Evolutionary conservation across 202 grass and related monocot species (phyloP), one percentile per base, ranked within the genome.

Genomic region (Sporobolus alterniflorus): DNA sequence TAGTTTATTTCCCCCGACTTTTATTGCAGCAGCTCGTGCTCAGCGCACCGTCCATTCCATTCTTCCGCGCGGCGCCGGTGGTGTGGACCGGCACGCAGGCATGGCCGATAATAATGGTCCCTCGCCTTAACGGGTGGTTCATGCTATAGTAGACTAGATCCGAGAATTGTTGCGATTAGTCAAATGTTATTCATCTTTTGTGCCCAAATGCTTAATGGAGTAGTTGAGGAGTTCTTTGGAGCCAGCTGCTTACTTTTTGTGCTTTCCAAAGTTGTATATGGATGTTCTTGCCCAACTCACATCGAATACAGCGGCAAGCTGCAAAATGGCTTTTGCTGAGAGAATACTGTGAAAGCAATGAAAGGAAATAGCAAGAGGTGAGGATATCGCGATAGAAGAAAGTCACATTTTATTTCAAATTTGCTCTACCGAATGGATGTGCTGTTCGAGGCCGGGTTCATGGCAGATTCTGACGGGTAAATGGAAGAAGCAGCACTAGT

Each of bases 381-480:
- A 51, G 49, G 41, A 12, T 11, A 43, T 11, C 9, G 49, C 49
- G 16, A 21, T 21, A 18, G 49, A 51, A 51, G 49, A 51, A 51
- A 51, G 18, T 18, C 41, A 43, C 46, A 17, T 16, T 17, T 3
- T 49, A 49, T 49, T 17, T 49, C 15, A 17, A 46, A 12, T 13
- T 46, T 12, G 2, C 3, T 46, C 43, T 52, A 74, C 73, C 73
- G 17, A n/a, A n/a, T n/a, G n/a, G n/a, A n/a, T n/a, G n/a, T n/a
- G n/a, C n/a, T n/a, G n/a, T 13, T 40, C 36, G 76, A 60, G 3
- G 3, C 7, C 36, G 31, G 64, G 39, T 50, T 54, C 71, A 28
- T 24, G 11, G 44, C 64, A 71, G 71, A 88, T 81, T 67, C 85
- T 85, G 77, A 78, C 18, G 85, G 71, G 65, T 71, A 83, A 84